phyloP scores from a whole-genome alignment of 495 filamentous ascomycete species.

The Aspergillus ostianus region DNA sequence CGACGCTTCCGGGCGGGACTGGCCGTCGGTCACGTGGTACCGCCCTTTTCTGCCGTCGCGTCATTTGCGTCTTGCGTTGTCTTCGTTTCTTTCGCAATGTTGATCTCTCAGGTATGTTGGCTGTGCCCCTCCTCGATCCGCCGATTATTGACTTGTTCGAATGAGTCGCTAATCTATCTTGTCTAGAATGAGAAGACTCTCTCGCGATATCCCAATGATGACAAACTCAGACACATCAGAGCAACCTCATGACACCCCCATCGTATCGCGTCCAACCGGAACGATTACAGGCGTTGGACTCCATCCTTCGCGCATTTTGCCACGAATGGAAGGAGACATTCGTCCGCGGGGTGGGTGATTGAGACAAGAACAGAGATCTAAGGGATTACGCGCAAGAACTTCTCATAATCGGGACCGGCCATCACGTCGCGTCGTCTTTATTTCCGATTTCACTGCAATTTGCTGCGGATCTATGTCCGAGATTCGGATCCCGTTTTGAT shows the following conservation, averaged over 20 bases:
- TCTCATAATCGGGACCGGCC: background rate
- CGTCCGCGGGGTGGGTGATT: conserved; percentile 34
- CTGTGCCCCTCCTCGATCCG: background rate
- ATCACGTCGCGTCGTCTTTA: background rate
- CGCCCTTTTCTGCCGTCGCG: background rate
- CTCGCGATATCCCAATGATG: conserved; percentile 36
- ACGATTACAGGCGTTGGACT: conserved; percentile 27
- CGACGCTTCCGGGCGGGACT: background rate
- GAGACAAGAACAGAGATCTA: conserved; percentile 52
- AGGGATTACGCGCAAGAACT: conserved; percentile 24
- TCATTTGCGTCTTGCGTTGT: conserved; percentile 1
- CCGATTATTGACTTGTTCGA: no score
- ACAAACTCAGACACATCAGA: conserved; percentile 33
- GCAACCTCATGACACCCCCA: conserved; percentile 39
- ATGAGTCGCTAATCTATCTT: background rate
- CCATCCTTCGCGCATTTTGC: conserved; percentile 28
- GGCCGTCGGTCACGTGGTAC: background rate
- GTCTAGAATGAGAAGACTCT: conserved; percentile 1
- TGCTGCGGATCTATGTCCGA: background rate
- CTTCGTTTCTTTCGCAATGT: no score
- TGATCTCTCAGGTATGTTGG: no score
- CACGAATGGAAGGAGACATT: conserved; percentile 38
- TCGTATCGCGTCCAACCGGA: conserved; percentile 1
- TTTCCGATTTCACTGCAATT: conserved; percentile 8
- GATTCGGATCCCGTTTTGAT: background rate